Evolutionary conservation across 2,329 filamentous ascomycete genomes (phyloP).

Genomic region (Exophiala bonariae): DNA sequence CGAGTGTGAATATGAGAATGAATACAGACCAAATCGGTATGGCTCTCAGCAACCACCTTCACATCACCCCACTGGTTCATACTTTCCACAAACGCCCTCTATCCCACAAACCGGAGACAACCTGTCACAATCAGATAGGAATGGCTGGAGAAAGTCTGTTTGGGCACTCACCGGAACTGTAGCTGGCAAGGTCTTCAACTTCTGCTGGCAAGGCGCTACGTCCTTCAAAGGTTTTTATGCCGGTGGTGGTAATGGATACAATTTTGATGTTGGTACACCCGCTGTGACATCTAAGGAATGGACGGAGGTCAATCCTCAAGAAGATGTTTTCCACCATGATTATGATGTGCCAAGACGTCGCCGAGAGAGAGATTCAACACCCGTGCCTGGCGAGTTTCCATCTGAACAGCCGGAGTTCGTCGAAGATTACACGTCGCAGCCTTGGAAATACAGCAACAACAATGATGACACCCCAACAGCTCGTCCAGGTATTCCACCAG

Average conservation of each 20-base stretch:
- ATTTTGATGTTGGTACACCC: constrained; percentile 44
- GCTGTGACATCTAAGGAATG: constrained; percentile 30
- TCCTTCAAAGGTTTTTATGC: constrained; percentile 84
- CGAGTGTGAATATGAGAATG: constrained; percentile 35
- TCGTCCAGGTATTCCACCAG: constrained; percentile 37
- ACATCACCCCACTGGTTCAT: constrained; percentile 19
- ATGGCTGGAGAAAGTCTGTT: constrained; percentile 42
- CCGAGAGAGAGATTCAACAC: constrained; percentile 35
- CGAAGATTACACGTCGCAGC: constrained; percentile 43
- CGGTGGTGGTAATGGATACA: constrained; percentile 74
- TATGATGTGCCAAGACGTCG: constrained; percentile 10
- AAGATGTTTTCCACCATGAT: constrained; percentile 28
- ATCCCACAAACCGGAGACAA: constrained; percentile 7
- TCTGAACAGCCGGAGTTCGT: constrained; percentile 45
- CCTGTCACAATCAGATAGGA: constrained; percentile 11
- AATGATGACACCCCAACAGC: constrained; percentile 18
- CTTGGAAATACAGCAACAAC: constrained; percentile 37
- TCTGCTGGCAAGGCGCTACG: constrained; percentile 65
- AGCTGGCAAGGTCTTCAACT: constrained; percentile 77
- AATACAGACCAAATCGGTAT: constrained; percentile 46
- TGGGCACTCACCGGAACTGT: constrained; percentile 41
- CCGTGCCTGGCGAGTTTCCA: constrained; percentile 57
- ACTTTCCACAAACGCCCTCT: constrained; percentile 17
- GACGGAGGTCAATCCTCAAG: constrained; percentile 32
- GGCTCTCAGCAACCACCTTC: constrained; percentile 29